phyloP scores from a whole-genome alignment of 2,329 filamentous ascomycete species.

The Cladosporium halotolerans region DNA sequence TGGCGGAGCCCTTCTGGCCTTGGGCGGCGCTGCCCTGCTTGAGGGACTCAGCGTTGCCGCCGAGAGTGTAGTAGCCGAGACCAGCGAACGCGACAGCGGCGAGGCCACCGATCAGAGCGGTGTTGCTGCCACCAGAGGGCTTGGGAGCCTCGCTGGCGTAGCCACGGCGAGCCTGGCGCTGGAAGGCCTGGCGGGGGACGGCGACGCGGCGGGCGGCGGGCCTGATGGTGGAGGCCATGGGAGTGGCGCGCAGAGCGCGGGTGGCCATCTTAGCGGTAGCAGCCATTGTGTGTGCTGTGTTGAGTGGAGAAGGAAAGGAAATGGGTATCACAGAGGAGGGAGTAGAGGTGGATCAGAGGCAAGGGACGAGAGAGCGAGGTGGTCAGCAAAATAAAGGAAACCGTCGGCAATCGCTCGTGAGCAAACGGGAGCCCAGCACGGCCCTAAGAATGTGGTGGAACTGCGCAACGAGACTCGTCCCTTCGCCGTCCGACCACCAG shows the following conservation, averaged over 20 bases:
- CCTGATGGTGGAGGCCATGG: slow-evolving; percentile 47
- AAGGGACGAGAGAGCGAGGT: neutral
- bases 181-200: slow-evolving; percentile 61
- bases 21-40: slow-evolving; percentile 38
- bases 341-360: neutral
- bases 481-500: slow-evolving; percentile 6
- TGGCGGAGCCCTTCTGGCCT: slow-evolving; percentile 31
- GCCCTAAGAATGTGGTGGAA: neutral
- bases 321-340: neutral
- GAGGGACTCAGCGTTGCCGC: slow-evolving; percentile 30
- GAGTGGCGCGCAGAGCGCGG: slow-evolving; percentile 38
- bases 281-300: slow-evolving; percentile 28
- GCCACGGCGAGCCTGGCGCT: slow-evolving; percentile 67
- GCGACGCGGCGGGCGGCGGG: slow-evolving; percentile 50
- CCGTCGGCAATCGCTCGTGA: slow-evolving; percentile 3
- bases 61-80: slow-evolving; percentile 60
- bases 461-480: neutral
- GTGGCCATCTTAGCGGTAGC: slow-evolving; percentile 33
- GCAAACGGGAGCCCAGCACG: slow-evolving; percentile 10
- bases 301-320: slow-evolving; percentile 4
- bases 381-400: slow-evolving; percentile 10
- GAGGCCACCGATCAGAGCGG: slow-evolving; percentile 52
- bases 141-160: slow-evolving; percentile 51
- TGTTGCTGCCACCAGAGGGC: slow-evolving; percentile 32
- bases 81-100: slow-evolving; percentile 56